phyloP scores from a whole-genome alignment of 2,329 filamentous ascomycete genomes.

The Aspergillus fijiensis region DNA sequence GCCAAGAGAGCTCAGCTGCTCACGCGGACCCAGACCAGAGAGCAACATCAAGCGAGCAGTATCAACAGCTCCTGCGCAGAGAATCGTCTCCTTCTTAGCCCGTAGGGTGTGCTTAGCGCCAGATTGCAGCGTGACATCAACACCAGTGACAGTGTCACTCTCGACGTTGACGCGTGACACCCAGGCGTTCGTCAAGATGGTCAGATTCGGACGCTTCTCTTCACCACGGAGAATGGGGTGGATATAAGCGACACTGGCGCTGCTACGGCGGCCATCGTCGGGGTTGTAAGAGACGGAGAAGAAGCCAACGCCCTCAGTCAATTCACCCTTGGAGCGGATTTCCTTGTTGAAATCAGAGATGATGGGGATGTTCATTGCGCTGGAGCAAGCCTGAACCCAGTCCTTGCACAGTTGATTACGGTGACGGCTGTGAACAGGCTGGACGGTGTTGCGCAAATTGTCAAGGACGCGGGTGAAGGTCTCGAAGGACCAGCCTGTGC shows the following conservation, averaged over 20 bases:
- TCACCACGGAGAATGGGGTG: slow-evolving; percentile 84
- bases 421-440: slow-evolving; percentile 81
- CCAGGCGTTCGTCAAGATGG: slow-evolving; percentile 83
- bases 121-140: slow-evolving; percentile 66
- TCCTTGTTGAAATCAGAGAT: slow-evolving; percentile 84
- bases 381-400: slow-evolving; percentile 80
- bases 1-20: slow-evolving; percentile 52
- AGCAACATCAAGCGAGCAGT: slow-evolving; percentile 68
- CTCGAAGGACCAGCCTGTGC: slow-evolving; percentile 82
- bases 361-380: slow-evolving; percentile 75
- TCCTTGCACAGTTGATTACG: slow-evolving; percentile 89
- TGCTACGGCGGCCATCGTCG: slow-evolving; percentile 78
- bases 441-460: slow-evolving; percentile 84
- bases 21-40: slow-evolving; percentile 53
- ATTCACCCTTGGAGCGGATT: slow-evolving; percentile 69
- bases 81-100: slow-evolving; percentile 72
- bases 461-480: slow-evolving; percentile 79
- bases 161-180: slow-evolving; percentile 76
- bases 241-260: slow-evolving; percentile 87
- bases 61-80: slow-evolving; percentile 78
- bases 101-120: slow-evolving; percentile 56
- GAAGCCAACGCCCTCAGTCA: slow-evolving; percentile 80
- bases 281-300: slow-evolving; percentile 91
- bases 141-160: slow-evolving; percentile 68
- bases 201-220: slow-evolving; percentile 79